Evolutionary conservation across 768 basidiomycete species (phyloP).

Genomic region (Termitomyces sp.): DNA sequence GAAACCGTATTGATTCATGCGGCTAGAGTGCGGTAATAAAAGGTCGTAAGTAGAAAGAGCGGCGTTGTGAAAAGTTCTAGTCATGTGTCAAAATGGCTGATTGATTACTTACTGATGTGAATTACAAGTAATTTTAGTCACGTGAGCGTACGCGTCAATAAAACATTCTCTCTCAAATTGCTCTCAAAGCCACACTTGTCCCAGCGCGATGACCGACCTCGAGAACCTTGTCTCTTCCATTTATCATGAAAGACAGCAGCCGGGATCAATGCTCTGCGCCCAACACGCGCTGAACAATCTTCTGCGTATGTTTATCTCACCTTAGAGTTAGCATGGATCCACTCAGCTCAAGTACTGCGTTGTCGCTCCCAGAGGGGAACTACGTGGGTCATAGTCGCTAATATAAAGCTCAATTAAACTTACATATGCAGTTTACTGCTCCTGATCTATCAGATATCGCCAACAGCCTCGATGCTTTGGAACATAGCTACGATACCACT

Average conservation of each 20-base stretch:
- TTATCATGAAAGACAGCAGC: conserved; percentile 76
- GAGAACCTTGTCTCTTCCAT: conserved; percentile 50
- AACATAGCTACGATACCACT: conserved; percentile 49
- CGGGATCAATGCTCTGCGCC: conserved; percentile 80
- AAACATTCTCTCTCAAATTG: neutral
- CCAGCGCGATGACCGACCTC: conserved; percentile 33
- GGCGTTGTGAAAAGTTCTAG: too few species aligned
- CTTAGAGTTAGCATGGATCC: conserved; percentile 4
- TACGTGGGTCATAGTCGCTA: conserved; percentile 24
- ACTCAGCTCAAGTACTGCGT: conserved; percentile 6
- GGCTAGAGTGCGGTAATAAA: too few species aligned
- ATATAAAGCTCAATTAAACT: neutral
- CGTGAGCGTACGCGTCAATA: conserved; percentile 8
- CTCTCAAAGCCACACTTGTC: neutral
- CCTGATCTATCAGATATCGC: conserved; percentile 78
- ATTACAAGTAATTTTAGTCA: neutral
- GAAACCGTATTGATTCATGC: too few species aligned
- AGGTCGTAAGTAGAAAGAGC: too few species aligned
- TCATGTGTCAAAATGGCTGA: too few species aligned
- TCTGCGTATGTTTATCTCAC: conserved; percentile 49
- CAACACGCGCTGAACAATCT: conserved; percentile 82
- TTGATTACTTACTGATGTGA: neutral
- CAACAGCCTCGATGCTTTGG: conserved; percentile 58
- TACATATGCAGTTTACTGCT: conserved; percentile 57
- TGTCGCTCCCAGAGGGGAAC: conserved; percentile 29